phyloP scores from a whole-genome alignment of 2,329 filamentous ascomycete species.

The Botrytis galanthina region DNA sequence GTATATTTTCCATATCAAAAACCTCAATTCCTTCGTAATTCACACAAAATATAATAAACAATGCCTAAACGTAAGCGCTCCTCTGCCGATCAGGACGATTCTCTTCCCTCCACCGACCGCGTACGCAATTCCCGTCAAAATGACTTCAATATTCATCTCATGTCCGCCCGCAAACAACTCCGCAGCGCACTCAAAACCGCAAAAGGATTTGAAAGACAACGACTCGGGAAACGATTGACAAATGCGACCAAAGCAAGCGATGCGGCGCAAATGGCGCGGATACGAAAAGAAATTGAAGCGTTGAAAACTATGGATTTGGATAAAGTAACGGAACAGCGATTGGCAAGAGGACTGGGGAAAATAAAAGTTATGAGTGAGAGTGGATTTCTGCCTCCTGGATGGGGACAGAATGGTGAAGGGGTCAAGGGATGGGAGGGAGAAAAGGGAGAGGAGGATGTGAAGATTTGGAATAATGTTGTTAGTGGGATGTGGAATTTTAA shows the following conservation, averaged over 20 bases:
- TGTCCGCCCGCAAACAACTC: conserved; percentile 58
- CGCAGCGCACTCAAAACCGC: conserved; percentile 67
- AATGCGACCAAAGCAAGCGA: conserved; percentile 47
- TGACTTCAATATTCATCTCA: conserved; percentile 49
- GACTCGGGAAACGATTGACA: conserved; percentile 59
- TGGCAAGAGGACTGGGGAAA: conserved; percentile 50
- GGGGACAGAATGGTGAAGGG: conserved; percentile 27
- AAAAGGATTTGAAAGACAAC: conserved; percentile 76
- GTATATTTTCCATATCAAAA: background rate
- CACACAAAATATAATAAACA: conserved; percentile 12
- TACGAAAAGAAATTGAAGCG: conserved; percentile 59
- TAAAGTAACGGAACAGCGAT: conserved; percentile 46
- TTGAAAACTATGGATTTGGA: conserved; percentile 50
- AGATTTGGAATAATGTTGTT: conserved; percentile 47
- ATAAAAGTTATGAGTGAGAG: conserved; percentile 49
- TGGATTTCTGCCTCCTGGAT: conserved; percentile 43
- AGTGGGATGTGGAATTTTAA: conserved; percentile 54
- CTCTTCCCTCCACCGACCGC: conserved; percentile 21
- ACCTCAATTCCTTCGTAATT: background rate
- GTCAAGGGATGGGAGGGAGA: conserved; percentile 38
- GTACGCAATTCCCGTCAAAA: conserved; percentile 41
- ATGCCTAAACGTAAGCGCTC: conserved; percentile 60
- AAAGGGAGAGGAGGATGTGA: conserved; percentile 31
- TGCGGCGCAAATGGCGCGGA: conserved; percentile 52
- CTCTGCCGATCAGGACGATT: conserved; percentile 20